phyloP scores from a whole-genome alignment of 768 basidiomycete genomes.

The Calocera viscosa region DNA sequence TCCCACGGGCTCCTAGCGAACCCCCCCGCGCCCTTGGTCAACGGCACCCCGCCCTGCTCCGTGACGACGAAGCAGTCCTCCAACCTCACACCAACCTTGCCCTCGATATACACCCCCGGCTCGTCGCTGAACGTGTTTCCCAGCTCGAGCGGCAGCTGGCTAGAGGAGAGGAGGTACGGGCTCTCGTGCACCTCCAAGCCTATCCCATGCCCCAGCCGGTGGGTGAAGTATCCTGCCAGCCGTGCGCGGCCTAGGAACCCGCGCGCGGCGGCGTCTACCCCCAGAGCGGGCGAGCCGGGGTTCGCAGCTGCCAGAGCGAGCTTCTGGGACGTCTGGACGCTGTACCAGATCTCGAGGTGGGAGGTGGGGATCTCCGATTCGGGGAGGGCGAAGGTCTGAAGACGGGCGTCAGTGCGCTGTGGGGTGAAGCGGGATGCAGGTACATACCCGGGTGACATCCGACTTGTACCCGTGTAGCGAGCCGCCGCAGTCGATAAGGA shows the following conservation, averaged over 20 bases:
- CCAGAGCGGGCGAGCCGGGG: conserved; percentile 38
- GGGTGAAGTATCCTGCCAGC: conserved; percentile 56
- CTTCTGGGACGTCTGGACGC: conserved; percentile 51
- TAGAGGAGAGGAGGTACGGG: conserved; percentile 68
- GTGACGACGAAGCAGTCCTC: conserved; percentile 71
- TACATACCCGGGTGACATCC: conserved; percentile 62
- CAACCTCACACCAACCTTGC: conserved; percentile 60
- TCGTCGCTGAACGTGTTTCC: conserved; percentile 77
- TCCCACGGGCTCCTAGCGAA: conserved; percentile 31
- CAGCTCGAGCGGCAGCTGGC: conserved; percentile 39
- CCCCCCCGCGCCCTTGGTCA: conserved; percentile 56
- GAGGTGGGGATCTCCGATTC: conserved; percentile 41
- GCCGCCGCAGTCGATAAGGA: conserved; percentile 64
- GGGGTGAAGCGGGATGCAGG: background rate
- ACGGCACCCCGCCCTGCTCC: conserved; percentile 43
- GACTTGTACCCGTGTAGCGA: conserved; percentile 61
- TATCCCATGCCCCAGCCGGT: conserved; percentile 72
- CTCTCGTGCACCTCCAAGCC: conserved; percentile 73
- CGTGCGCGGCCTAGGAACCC: conserved; percentile 33
- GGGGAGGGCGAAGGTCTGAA: conserved; percentile 52
- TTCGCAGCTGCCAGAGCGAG: conserved; percentile 39
- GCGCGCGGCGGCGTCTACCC: conserved; percentile 54
- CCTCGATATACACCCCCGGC: conserved; percentile 57
- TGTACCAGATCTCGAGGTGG: conserved; percentile 49
- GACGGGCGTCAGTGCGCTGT: background rate